Conservation (phyloP, 2,329 filamentous ascomycete species). For the Ophiostoma tasmaniense region DNA sequence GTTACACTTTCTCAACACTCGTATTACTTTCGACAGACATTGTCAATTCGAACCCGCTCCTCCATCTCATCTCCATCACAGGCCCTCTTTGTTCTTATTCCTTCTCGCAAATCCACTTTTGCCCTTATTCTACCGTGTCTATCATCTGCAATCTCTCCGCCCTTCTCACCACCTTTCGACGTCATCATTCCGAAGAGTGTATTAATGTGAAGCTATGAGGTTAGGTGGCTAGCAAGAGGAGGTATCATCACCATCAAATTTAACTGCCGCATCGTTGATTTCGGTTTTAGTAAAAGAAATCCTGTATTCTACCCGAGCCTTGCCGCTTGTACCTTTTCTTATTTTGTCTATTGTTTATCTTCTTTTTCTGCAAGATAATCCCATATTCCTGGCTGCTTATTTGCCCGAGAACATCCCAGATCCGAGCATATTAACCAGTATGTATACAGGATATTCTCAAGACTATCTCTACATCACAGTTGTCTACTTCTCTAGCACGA, state of each 20-base stretch:
- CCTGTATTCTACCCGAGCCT: background rate
- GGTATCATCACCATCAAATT: background rate
- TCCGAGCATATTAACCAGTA: background rate
- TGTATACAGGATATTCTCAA: background rate
- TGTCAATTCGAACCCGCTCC: background rate
- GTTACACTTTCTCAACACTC: background rate
- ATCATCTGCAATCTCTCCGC: background rate
- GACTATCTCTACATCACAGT: too few species aligned
- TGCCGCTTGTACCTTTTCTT: background rate
- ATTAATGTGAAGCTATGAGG: background rate
- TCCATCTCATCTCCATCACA: background rate
- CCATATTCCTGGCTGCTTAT: background rate
- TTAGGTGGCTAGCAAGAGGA: background rate
- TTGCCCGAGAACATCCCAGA: background rate
- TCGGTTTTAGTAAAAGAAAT: background rate
- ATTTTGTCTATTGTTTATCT: background rate
- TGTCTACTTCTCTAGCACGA: too few species aligned
- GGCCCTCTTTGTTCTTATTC: background rate
- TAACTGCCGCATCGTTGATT: background rate
- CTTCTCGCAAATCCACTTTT: background rate
- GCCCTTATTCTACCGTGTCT: background rate
- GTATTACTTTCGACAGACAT: background rate
- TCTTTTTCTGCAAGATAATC: background rate
- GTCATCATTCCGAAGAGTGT: background rate
- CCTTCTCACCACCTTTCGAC: conserved; percentile 1